These are phyloP conservation scores for Paraconiothyrium sp. DNA, from an alignment of 2,329 filamentous ascomycete genomes.

Conservation along the genomic window DNA sequence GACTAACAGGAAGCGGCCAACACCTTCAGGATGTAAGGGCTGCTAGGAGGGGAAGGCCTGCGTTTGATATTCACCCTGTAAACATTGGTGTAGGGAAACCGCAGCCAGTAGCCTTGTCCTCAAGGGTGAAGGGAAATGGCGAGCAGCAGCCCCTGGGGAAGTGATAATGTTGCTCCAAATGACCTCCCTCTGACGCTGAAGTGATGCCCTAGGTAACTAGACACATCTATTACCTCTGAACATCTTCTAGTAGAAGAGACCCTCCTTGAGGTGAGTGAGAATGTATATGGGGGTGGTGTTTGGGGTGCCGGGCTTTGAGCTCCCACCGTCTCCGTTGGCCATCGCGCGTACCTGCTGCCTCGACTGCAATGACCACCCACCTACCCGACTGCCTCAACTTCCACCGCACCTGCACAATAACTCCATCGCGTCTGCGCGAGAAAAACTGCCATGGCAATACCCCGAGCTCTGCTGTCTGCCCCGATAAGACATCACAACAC, in stretches of 20 bases:
- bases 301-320: background rate
- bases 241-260: background rate
- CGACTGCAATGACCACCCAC: conserved; percentile 3
- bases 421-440: background rate
- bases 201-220: background rate
- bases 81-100: conserved; percentile 7
- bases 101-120: background rate
- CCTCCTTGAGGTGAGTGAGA: conserved; percentile 1
- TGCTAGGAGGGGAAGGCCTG: background rate
- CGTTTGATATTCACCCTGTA: conserved; percentile 6
- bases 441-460: background rate
- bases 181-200: conserved; percentile 4
- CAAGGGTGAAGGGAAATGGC: conserved; percentile 16
- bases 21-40: background rate
- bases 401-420: conserved; percentile 7
- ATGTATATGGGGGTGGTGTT: background rate
- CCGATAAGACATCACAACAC: background rate
- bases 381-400: conserved; percentile 1
- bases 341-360: conserved; percentile 7
- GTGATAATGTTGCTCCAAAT: conserved; percentile 14
- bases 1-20: background rate
- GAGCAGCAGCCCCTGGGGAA: background rate
- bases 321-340: background rate
- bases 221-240: conserved; percentile 12
- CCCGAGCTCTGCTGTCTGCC: background rate